Evolutionary conservation across 2,329 filamentous ascomycete species (phyloP).

Genomic region (Myotisia sp.): DNA sequence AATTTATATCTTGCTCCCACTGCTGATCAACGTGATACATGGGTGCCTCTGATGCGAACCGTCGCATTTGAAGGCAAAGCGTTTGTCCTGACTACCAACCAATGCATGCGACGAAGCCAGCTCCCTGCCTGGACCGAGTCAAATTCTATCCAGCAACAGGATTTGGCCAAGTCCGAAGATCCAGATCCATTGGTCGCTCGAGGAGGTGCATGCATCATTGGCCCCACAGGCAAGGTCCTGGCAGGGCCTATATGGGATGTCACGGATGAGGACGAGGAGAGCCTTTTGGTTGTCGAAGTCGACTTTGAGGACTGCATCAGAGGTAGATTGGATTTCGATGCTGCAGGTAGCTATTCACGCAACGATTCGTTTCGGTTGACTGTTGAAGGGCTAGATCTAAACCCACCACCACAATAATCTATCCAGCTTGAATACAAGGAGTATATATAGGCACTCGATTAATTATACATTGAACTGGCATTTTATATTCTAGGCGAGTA

Average conservation of each 20-base stretch:
- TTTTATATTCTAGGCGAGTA: too few relatives aligned
- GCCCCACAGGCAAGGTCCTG: constrained; percentile 64
- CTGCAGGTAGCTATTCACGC: constrained; percentile 72
- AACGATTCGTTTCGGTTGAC: constrained; percentile 49
- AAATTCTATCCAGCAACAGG: not conserved
- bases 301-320: constrained; percentile 80
- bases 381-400: constrained; percentile 46
- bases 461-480: not conserved
- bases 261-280: constrained; percentile 38
- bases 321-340: constrained; percentile 68
- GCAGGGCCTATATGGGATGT: constrained; percentile 69
- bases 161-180: constrained; percentile 1
- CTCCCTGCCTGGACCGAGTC: constrained; percentile 46
- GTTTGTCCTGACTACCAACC: constrained; percentile 76
- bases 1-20: constrained; percentile 86
- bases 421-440: not conserved
- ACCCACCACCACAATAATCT: constrained; percentile 37
- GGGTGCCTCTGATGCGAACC: constrained; percentile 70
- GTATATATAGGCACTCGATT: not conserved
- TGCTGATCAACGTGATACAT: constrained; percentile 69
- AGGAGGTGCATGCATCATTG: constrained; percentile 72
- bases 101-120: constrained; percentile 52
- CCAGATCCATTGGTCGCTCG: constrained; percentile 47
- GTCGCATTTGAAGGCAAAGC: constrained; percentile 68
- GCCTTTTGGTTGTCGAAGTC: constrained; percentile 55